Base-by-base conservation (phyloP, 2,329 filamentous ascomycete genomes). In the Dactylonectria estremocensis region DNA sequence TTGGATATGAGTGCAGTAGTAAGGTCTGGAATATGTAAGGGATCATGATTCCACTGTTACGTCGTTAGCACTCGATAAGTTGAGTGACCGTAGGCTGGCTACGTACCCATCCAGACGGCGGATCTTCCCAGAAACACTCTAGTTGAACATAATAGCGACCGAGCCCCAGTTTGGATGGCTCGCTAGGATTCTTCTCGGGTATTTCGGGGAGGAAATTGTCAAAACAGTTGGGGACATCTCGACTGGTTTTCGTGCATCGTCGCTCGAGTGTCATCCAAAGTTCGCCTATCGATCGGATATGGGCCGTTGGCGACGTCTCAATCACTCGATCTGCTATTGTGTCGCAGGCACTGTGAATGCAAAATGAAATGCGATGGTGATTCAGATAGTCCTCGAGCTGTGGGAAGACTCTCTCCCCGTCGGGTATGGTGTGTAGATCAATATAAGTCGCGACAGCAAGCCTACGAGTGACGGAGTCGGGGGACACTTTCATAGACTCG, bases 181-280 rank as follows among this genome's bases (percentile, higher is more conserved):
- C 33, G n/a, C 16, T 20, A 10, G 11, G 45, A 3, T 5, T 10
- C n/a, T 49, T 18, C 31, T 31, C 9, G 7, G 66, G 66, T 4
- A 64, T 43, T 5, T 33, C 4, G 2, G 66, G 66, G 7, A 61
- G 28, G 11, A 68, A 58, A 13, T 24, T 16, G 14, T 7, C 20
- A 2, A 3, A 8, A 10, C 6, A 1, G 3, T 16, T 16, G 2
- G n/a, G n/a, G n/a, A 5, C 9, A 10, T 40, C 37, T 14, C 16
- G 10, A 5, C 16, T 16, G 37, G 52, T 57, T n/a, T 31, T 37
- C 9, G 22, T 16, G 28, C 52, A 61, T 9, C 66, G 66, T 4
- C 53, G 58, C 18, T 66, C 53, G 4, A 68, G 57, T 13, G 48
- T 62, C 37, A 55, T 45, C 66, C 61, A 68, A 13, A 68, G 57